These are phyloP conservation scores for Penicillium sclerotiorum DNA, from an alignment of 2,329 filamentous ascomycete species.

Conservation along the genomic window DNA sequence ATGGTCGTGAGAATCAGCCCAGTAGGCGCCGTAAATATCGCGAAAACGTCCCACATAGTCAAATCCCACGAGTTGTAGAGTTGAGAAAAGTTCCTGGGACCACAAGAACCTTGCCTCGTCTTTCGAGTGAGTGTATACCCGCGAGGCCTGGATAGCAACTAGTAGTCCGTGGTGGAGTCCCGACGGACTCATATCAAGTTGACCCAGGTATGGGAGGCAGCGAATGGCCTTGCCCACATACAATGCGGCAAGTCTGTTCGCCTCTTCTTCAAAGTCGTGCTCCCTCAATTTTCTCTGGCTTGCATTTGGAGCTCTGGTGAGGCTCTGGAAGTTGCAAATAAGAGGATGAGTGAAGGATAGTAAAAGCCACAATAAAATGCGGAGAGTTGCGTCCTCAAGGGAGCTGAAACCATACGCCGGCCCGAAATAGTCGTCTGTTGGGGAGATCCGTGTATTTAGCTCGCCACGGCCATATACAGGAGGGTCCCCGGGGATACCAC, in stretches of 20 bases:
- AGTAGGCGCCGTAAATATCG: neutral
- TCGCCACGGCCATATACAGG: slow-evolving; percentile 1
- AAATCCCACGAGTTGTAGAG: neutral
- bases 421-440: slow-evolving; percentile 8
- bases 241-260: neutral
- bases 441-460: neutral
- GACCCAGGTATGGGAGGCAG: slow-evolving; percentile 5
- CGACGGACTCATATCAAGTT: neutral
- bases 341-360: neutral
- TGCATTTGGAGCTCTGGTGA: neutral
- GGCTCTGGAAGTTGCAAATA: neutral
- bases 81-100: neutral
- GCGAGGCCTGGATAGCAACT: neutral
- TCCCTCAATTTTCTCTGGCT: no score
- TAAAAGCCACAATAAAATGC: neutral
- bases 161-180: neutral
- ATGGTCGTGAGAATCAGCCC: neutral
- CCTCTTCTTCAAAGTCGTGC: neutral
- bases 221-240: slow-evolving; percentile 2
- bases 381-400: slow-evolving; percentile 2
- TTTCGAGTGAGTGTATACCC: neutral
- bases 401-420: slow-evolving; percentile 2
- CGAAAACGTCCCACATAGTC: neutral
- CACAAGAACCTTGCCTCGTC: neutral
- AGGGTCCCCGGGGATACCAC: no score